A percentile compares a stretch with the other conserved stretches of the same genome.
Conservation (phyloP, 148 eudicot genomes). For the Rhododendron mucronatum region DNA sequence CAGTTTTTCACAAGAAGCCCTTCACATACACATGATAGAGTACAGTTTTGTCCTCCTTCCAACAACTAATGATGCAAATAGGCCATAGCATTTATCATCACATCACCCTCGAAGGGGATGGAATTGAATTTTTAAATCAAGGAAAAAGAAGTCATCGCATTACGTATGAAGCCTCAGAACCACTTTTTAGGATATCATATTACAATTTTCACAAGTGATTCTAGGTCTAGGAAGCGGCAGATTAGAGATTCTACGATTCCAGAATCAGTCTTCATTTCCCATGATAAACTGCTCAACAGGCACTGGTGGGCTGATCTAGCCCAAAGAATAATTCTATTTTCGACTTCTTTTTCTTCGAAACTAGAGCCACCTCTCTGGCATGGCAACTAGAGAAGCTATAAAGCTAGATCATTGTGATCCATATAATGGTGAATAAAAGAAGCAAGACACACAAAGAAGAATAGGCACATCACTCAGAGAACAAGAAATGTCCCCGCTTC, state of each 20-base stretch:
- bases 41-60: background rate
- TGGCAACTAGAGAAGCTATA: background rate
- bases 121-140: background rate
- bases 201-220: background rate
- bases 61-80: background rate
- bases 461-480: background rate
- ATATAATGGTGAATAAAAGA: background rate
- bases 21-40: background rate
- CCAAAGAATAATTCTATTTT: background rate
- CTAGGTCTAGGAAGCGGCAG: background rate
- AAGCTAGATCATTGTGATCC: background rate
- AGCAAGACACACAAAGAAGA: background rate
- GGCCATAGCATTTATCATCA: background rate
- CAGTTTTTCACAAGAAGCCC: background rate
- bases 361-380: background rate
- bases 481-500: background rate
- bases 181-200: background rate
- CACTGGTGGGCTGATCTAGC: background rate
- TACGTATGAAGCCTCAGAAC: background rate
- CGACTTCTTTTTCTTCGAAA: background rate
- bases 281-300: background rate
- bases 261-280: background rate
- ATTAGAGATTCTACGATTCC: background rate
- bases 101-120: background rate
- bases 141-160: background rate